Evolutionary conservation across 305 asterid species (phyloP).

Genomic region (Fraxinus paxiana): DNA sequence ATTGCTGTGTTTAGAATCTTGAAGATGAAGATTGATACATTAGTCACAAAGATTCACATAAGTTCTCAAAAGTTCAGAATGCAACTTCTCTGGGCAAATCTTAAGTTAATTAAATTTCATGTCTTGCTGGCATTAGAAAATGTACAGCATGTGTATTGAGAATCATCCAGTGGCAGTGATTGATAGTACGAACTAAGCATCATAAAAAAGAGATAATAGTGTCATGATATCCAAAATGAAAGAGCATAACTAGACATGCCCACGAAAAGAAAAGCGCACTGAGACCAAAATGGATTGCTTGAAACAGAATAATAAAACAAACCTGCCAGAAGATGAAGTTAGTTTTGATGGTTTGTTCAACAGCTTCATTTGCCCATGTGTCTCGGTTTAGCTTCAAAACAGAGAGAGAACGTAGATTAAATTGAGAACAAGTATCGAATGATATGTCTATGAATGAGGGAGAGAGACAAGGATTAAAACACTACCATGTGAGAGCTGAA

Average conservation of each 20-base stretch:
- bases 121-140: conserved; percentile 1
- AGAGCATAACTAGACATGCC: background rate
- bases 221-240: background rate
- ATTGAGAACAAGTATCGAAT: background rate
- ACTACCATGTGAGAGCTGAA: conserved; percentile 93
- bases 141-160: background rate
- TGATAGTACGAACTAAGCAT: background rate
- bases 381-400: conserved; percentile 88
- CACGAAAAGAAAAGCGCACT: background rate
- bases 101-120: background rate
- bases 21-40: background rate
- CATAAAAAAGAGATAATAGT: background rate
- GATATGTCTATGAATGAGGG: background rate
- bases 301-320: conserved; percentile 22
- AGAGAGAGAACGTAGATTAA: conserved; percentile 11
- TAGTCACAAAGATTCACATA: background rate
- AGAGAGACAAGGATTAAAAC: conserved; percentile 11
- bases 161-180: conserved; percentile 4
- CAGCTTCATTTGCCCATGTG: conserved; percentile 99
- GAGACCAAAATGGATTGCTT: conserved; percentile 7
- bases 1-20: background rate
- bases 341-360: conserved; percentile 84
- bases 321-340: conserved; percentile 99
- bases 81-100: background rate
- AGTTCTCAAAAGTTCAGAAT: background rate